phyloP scores from a whole-genome alignment of 2,329 filamentous ascomycete genomes.

The Alternaria tenuissima region DNA sequence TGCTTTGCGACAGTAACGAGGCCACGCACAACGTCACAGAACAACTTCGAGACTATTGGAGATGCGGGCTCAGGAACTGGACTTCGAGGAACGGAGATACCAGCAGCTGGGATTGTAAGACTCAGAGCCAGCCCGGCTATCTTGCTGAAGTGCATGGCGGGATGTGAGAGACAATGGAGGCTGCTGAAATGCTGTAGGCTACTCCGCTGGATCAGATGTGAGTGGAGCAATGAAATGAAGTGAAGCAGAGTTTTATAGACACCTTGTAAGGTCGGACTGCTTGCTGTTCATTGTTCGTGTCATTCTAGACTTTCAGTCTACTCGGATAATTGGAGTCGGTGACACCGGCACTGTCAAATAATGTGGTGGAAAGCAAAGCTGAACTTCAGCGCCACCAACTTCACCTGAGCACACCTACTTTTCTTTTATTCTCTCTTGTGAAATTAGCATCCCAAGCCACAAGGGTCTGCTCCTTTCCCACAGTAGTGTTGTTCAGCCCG shows the following conservation, averaged over 20 bases:
- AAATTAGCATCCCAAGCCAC: too few relatives aligned
- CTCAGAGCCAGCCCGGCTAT: neutral
- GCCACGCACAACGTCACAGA: neutral
- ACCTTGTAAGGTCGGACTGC: neutral
- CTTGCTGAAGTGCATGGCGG: neutral
- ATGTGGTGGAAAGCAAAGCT: too few relatives aligned
- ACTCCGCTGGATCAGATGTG: neutral
- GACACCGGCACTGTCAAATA: neutral
- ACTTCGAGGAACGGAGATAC: neutral
- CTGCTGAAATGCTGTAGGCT: neutral
- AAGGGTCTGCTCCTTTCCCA: too few relatives aligned
- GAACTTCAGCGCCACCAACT: too few relatives aligned
- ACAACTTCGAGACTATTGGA: neutral
- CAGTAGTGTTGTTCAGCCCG: too few relatives aligned
- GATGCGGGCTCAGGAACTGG: neutral
- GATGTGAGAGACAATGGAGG: neutral
- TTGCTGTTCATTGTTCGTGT: neutral
- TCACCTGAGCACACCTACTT: too few relatives aligned
- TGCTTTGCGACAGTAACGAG: slow-evolving; percentile 1
- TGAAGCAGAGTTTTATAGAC: neutral
- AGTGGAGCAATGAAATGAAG: too few relatives aligned
- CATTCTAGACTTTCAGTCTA: neutral
- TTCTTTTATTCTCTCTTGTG: too few relatives aligned
- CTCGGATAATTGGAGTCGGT: neutral
- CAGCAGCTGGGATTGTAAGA: neutral